These are phyloP conservation scores for Leccinum subtestaceum DNA, from an alignment of 768 basidiomycete genomes.

Conservation along the genomic window DNA sequence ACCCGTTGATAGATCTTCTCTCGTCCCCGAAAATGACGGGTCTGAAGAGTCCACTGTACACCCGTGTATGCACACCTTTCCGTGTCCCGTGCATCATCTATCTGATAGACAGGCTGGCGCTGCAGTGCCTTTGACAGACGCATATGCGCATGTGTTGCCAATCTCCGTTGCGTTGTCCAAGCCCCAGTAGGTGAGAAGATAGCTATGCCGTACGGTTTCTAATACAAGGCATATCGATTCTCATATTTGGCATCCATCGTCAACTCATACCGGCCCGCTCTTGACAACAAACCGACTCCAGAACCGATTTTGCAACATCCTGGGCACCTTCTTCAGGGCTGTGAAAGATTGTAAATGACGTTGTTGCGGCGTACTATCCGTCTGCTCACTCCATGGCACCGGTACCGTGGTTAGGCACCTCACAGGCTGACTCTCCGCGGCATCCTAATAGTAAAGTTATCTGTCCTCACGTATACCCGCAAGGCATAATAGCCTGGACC, in stretches of 20 bases:
- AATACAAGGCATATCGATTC: conserved; percentile 26
- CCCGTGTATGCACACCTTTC: not conserved
- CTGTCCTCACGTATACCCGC: conserved; percentile 8
- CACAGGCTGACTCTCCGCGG: conserved; percentile 16
- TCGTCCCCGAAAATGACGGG: conserved; percentile 9
- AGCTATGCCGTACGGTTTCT: conserved; percentile 21
- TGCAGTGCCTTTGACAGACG: not conserved
- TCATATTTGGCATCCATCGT: conserved; percentile 19
- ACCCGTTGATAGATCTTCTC: conserved; percentile 9
- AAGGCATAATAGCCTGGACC: conserved; percentile 6
- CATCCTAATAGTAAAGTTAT: conserved; percentile 8
- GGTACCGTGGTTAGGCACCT: conserved; percentile 21
- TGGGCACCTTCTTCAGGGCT: conserved; percentile 17
- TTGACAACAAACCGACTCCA: conserved; percentile 7
- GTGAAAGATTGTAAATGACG: conserved; percentile 16
- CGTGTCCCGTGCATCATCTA: conserved; percentile 1
- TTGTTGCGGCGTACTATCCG: conserved; percentile 1
- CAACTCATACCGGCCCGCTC: conserved; percentile 17
- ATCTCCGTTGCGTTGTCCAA: conserved; percentile 3
- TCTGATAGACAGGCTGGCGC: conserved; percentile 1
- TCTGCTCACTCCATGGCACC: conserved; percentile 24
- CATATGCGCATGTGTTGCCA: not conserved
- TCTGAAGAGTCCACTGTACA: conserved; percentile 1
- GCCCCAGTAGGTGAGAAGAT: conserved; percentile 12
- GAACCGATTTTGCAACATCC: conserved; percentile 1